These are phyloP conservation scores for Aegle marmelos DNA, from an alignment of 345 rosid genomes.

Conservation along the genomic window DNA sequence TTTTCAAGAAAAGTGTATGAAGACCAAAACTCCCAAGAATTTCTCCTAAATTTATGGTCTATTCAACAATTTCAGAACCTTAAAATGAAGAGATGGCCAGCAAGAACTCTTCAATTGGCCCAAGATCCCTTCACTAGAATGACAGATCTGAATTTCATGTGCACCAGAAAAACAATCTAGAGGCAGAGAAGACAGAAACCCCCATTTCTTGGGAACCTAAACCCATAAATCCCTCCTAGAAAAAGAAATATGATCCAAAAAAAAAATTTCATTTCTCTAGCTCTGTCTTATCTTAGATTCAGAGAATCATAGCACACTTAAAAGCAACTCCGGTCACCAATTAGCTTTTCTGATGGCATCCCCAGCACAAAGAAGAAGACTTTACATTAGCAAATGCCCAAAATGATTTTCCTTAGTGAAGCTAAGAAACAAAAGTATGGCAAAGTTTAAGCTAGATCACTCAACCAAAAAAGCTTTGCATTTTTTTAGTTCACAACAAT, in stretches of 20 bases:
- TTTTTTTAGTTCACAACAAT: not conserved
- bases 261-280: not conserved
- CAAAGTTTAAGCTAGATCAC: not conserved
- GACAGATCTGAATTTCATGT: not conserved
- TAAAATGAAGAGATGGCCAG: not conserved
- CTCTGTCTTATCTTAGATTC: not conserved
- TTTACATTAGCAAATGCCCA: not conserved
- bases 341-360: not conserved
- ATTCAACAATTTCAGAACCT: not conserved
- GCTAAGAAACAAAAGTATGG: not conserved
- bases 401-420: not conserved
- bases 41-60: not conserved
- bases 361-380: not conserved
- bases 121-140: not conserved
- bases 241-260: not conserved
- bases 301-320: not conserved
- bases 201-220: not conserved
- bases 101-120: not conserved
- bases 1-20: not conserved
- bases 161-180: not conserved
- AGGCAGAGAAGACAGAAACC: not conserved
- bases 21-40: not conserved
- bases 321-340: not conserved
- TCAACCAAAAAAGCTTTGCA: not conserved
- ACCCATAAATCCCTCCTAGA: not conserved